Percentiles rank a stretch among this genome's conserved stretches.
phyloP scores from a whole-genome alignment of 2,329 filamentous ascomycete species.

The Cucurbitaria berberidis region DNA sequence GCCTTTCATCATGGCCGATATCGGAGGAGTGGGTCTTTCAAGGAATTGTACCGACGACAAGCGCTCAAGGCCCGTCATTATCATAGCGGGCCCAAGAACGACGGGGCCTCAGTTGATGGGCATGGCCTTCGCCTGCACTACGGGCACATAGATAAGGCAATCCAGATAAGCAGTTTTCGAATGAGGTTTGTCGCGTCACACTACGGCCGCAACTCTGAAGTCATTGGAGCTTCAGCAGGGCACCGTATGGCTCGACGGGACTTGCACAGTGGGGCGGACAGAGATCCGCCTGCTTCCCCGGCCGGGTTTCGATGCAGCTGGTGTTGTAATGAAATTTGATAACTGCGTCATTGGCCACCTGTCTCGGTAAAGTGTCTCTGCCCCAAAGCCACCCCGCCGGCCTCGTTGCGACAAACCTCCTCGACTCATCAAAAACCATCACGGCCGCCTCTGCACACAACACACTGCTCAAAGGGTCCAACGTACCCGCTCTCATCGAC shows the following conservation, averaged over 20 bases:
- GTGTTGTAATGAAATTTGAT: constrained; percentile 15
- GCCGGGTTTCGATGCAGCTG: constrained; percentile 7
- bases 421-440: constrained; percentile 17
- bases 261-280: constrained; percentile 13
- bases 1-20: background rate
- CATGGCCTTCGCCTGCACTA: background rate
- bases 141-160: background rate
- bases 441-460: constrained; percentile 9
- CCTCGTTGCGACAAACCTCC: constrained; percentile 16
- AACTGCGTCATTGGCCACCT: constrained; percentile 20
- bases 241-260: constrained; percentile 10
- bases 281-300: background rate
- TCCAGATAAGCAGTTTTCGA: background rate
- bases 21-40: constrained; percentile 1
- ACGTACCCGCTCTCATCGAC: constrained; percentile 33
- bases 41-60: background rate
- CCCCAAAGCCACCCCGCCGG: background rate
- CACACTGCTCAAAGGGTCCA: constrained; percentile 27
- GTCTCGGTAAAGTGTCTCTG: background rate
- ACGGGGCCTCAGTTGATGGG: background rate
- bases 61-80: background rate
- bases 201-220: background rate
- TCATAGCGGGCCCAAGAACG: background rate
- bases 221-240: constrained; percentile 3
- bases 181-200: constrained; percentile 7